These are phyloP conservation scores for Gossypium australe DNA, from an alignment of 345 rosid species.

Conservation along the genomic window DNA sequence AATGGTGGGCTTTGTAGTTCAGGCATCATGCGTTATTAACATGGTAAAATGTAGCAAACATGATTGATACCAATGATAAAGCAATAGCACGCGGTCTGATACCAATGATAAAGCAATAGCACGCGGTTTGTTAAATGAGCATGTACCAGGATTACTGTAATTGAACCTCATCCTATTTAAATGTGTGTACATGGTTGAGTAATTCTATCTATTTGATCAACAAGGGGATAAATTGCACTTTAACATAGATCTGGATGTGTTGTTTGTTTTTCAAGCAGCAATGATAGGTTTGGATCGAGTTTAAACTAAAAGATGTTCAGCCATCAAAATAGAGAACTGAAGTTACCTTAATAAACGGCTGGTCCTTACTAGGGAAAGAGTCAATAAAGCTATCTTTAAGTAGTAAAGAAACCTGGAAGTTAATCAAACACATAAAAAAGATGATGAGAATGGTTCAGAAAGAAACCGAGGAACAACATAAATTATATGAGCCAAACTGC, in stretches of 20 bases:
- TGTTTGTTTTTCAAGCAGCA: not conserved
- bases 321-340: not conserved
- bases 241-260: not conserved
- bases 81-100: not conserved
- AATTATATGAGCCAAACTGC: constrained; percentile 20
- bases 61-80: not conserved
- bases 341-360: constrained; percentile 74
- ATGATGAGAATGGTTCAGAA: constrained; percentile 8
- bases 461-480: not conserved
- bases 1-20: not conserved
- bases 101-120: not conserved
- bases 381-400: constrained; percentile 91
- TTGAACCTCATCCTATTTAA: not conserved
- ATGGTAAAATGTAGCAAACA: not conserved
- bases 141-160: not conserved
- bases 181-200: not conserved
- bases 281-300: not conserved
- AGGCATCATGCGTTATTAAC: not conserved
- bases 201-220: not conserved
- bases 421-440: constrained; percentile 6
- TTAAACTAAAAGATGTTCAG: not conserved
- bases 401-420: constrained; percentile 79
- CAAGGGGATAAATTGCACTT: not conserved
- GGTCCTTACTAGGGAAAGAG: constrained; percentile 74
- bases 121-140: not conserved